phyloP scores from a whole-genome alignment of 176 grass and related monocot species.

The Triticum urartu region DNA sequence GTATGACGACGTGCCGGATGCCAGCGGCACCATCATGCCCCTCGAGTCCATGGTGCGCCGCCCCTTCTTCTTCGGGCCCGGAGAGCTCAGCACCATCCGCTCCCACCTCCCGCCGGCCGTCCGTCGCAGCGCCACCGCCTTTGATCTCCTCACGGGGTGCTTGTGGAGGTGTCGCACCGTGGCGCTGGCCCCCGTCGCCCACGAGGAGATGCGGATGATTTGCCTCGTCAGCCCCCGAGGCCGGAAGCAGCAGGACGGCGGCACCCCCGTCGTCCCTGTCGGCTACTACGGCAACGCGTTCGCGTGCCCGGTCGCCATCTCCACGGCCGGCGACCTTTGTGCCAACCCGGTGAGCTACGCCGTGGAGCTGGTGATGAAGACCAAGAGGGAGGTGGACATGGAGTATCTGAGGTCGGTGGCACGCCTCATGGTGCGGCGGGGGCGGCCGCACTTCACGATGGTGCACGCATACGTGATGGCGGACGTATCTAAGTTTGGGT shows the following conservation, averaged over 20 bases:
- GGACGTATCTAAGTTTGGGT: conserved; percentile 49
- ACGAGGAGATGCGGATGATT: conserved; percentile 74
- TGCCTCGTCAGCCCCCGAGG: conserved; percentile 59
- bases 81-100: conserved; percentile 36
- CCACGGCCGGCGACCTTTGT: conserved; percentile 35
- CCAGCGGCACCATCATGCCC: background rate
- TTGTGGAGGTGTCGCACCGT: conserved; percentile 67
- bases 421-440: conserved; percentile 53
- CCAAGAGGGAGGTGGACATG: conserved; percentile 52
- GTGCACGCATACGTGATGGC: conserved; percentile 57
- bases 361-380: conserved; percentile 50
- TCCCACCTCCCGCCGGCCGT: conserved; percentile 32
- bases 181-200: conserved; percentile 43
- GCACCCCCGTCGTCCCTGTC: background rate
- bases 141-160: conserved; percentile 71
- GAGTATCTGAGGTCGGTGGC: conserved; percentile 63
- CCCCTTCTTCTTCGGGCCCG: conserved; percentile 63
- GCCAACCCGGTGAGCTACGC: conserved; percentile 47
- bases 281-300: conserved; percentile 87
- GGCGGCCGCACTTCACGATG: conserved; percentile 55
- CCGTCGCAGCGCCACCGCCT: conserved; percentile 38
- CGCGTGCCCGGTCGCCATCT: conserved; percentile 56
- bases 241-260: background rate
- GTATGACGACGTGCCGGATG: conserved; percentile 50
- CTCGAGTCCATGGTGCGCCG: conserved; percentile 36